Evolutionary conservation across 495 filamentous ascomycete species (phyloP).

Genomic region (Monascus purpureus): DNA sequence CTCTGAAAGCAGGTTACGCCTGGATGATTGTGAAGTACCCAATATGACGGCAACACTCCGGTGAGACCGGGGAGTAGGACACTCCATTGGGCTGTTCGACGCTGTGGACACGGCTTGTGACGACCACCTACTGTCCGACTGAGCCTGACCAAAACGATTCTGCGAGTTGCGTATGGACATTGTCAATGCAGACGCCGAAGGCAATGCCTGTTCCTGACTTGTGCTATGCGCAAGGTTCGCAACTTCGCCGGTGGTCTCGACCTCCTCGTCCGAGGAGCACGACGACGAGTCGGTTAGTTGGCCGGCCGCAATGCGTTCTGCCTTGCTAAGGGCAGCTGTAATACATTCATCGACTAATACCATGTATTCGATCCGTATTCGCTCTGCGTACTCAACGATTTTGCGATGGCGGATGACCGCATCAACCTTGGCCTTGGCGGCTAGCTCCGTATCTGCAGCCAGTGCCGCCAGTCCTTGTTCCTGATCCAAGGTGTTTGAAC

Average conservation of each 20-base stretch:
- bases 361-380: conserved; percentile 86
- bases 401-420: conserved; percentile 79
- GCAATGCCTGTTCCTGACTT: conserved; percentile 4
- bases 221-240: conserved; percentile 4
- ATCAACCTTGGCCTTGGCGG: conserved; percentile 79
- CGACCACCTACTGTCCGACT: conserved; percentile 35
- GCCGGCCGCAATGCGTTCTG: conserved; percentile 72
- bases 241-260: conserved; percentile 18
- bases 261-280: conserved; percentile 37
- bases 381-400: conserved; percentile 90
- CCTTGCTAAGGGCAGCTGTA: conserved; percentile 79
- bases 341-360: conserved; percentile 90
- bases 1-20: conserved; percentile 61
- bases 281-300: conserved; percentile 70
- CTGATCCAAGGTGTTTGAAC: conserved; percentile 81
- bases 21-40: conserved; percentile 46
- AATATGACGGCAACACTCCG: conserved; percentile 50
- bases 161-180: conserved; percentile 30
- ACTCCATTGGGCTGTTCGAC: conserved; percentile 84
- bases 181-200: conserved; percentile 24
- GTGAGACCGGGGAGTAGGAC: conserved; percentile 79
- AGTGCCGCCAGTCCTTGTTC: conserved; percentile 83
- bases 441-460: conserved; percentile 72
- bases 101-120: conserved; percentile 55
- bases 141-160: conserved; percentile 16